Base-by-base conservation (phyloP, 306 rosid species). In the Gynostemma pentaphyllum region DNA sequence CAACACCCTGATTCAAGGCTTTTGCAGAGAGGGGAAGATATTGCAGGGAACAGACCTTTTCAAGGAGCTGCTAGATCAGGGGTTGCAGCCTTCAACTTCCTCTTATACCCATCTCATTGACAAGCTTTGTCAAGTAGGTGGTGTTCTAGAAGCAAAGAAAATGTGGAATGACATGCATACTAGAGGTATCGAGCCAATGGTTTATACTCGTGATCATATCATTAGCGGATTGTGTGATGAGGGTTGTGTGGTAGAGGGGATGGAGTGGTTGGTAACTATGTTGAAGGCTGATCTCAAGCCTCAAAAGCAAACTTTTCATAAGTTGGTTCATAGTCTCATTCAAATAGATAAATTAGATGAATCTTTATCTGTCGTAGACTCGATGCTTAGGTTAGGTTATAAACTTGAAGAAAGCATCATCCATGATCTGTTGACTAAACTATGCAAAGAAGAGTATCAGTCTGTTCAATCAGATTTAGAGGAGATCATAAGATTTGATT, bases 381-480 rank as follows among this genome's bases (percentile, higher is more conserved):
- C 71, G 41, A 76, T 84, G 97, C 64, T 80, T 61, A 80, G 75
- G 66, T 60, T 64, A 46, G 86, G 89, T 54, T 84, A 89, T 84
- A 40, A 23, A 32, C 84, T 83, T 9, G 26, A 75, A 62, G 16
- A 69, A 60, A 61, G 56, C 34, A 23, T 54, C 36, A 74, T 56
- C 62, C 22, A 63, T 60, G 68, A 81, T 67, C 47, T 82, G 72
- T 83, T 84, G 52, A 42, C 66, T 12, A 78, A 70, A 62, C 72
- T 89, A 44, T 61, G 74, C 73, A 37, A 34, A 36, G 64, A 54
- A 66, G 67, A 67, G 63, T 50, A 64, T 50, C 64, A 55, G 68
- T 68, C 64, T 72, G 77, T 69, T 63, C 68, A 41, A 62, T 50
- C 73, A 24, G 37, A 48, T 50, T 62, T 85, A 40, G 74, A 67